phyloP scores from a whole-genome alignment of 176 grass and related monocot genomes.

The Tillandsia leiboldiana region DNA sequence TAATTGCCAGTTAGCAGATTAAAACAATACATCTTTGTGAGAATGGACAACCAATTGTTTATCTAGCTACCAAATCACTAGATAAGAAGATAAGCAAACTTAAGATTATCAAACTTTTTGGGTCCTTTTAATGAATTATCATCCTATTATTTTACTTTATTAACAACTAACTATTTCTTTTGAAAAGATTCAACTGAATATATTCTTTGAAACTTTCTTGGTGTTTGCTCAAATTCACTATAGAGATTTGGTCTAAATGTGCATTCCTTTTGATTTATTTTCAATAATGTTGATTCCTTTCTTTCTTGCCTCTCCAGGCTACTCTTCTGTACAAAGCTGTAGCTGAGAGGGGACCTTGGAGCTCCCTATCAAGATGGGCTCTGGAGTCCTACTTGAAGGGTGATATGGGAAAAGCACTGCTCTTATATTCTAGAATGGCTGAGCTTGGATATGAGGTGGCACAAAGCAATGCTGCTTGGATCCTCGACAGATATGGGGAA shows the following conservation, averaged over 20 bases:
- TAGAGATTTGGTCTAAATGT: neutral
- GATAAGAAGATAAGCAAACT: too few species aligned
- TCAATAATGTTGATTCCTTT: neutral
- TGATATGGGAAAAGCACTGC: slow-evolving; percentile 82
- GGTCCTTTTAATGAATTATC: too few species aligned
- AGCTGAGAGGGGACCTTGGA: slow-evolving; percentile 95
- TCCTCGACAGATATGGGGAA: slow-evolving; percentile 87
- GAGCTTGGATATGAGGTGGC: slow-evolving; percentile 97
- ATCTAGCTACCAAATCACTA: too few species aligned
- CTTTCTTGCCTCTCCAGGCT: slow-evolving; percentile 39
- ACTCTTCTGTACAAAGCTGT: slow-evolving; percentile 85
- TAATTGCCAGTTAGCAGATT: too few species aligned
- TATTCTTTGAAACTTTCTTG: neutral
- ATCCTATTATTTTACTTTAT: too few species aligned
- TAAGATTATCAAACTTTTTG: too few species aligned
- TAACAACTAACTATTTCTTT: too few species aligned
- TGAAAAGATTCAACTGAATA: too few species aligned
- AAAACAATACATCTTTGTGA: too few species aligned
- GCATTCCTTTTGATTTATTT: neutral
- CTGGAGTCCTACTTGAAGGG: slow-evolving; percentile 96
- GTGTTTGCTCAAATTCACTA: neutral
- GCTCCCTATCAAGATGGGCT: slow-evolving; percentile 89
- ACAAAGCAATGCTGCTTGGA: slow-evolving; percentile 99
- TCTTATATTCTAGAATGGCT: slow-evolving; percentile 97
- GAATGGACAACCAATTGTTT: too few species aligned